These are phyloP conservation scores for Lanmaoa pseudosensibilis DNA, from an alignment of 768 basidiomycete genomes.

Conservation along the genomic window DNA sequence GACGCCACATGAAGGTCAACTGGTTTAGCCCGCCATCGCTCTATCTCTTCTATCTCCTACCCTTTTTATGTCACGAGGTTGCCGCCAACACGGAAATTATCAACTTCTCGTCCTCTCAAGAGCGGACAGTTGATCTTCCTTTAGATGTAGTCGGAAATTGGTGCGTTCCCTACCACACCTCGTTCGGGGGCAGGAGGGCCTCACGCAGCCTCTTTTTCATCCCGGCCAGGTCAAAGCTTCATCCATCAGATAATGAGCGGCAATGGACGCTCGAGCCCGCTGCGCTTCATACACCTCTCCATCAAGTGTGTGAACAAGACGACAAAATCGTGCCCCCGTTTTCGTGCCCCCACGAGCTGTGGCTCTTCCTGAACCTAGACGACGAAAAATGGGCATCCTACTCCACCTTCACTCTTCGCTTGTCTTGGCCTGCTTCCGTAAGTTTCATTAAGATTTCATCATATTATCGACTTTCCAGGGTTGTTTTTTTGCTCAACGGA, in stretches of 20 bases:
- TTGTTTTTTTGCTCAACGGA: too few relatives aligned
- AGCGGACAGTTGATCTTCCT: conserved; percentile 15
- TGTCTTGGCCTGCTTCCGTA: conserved; percentile 60
- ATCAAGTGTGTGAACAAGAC: conserved; percentile 37
- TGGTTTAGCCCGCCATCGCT: conserved; percentile 13
- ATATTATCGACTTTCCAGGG: too few relatives aligned
- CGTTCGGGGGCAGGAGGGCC: conserved; percentile 3
- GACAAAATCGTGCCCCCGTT: conserved; percentile 7
- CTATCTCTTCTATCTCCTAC: conserved; percentile 13
- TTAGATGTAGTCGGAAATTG: conserved; percentile 30
- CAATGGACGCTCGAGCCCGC: conserved; percentile 44
- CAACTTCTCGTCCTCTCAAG: conserved; percentile 46
- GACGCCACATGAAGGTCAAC: conserved; percentile 19
- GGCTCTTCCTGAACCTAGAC: conserved; percentile 49
- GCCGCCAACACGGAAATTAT: conserved; percentile 67
- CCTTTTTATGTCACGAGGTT: conserved; percentile 27
- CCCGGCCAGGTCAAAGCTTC: conserved; percentile 42
- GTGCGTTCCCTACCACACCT: conserved; percentile 23
- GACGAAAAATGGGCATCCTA: conserved; percentile 40
- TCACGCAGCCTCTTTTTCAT: too few relatives aligned
- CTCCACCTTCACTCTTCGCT: conserved; percentile 48
- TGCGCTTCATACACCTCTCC: conserved; percentile 38
- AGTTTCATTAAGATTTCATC: conserved; percentile 21
- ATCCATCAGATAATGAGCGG: conserved; percentile 32
- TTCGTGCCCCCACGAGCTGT: conserved; percentile 45